Base-by-base conservation (phyloP, 2,329 filamentous ascomycete species). In the Diaporthe vaccinii region DNA sequence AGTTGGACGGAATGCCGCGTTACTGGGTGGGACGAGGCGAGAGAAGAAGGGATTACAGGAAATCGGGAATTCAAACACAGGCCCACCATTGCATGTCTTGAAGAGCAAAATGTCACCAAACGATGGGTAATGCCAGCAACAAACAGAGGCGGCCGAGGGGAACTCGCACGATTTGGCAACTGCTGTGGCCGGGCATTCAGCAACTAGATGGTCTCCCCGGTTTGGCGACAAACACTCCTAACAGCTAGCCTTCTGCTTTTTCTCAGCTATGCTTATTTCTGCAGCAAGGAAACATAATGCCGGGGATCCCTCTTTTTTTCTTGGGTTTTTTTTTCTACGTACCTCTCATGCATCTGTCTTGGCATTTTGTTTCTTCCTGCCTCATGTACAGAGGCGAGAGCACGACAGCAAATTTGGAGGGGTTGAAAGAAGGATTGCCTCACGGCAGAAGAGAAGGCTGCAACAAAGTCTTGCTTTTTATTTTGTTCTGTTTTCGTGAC, bases 221-320 rank as follows among this genome's bases (percentile, higher is more conserved):
- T 69, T 75, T 36, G 72, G 46, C 61, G 67, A 55, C 62, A 62
- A 59, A 73, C 59, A 28, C 44, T 71, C 51, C 46, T 31, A 25
- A 67, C 71, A 62, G 59, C 51, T 57, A 46, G 58, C 70, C 61
- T 49, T 61, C 75, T 73, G 31, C 61, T 53, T 73, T 41, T 46
- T 44, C 2, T 65, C 36, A 34, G 20, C 22, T 62, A 10, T 39
- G 58, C 41, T 76, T 71, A 20, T 69, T 69, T 28, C 34, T 69
- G 65, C 44, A 92, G 83, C 75, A 91, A 90, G 0, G 90, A 90
- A 10, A 90, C 81, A 70, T 91, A 6, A 86, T 87, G 20, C 87
- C 85, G n/a, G 87, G 87, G 28, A 92, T 82, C 6, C 65, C n/a
- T 68, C 22, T 39, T 53, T 25, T 34, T 36, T 31, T 44, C 28